phyloP scores from a whole-genome alignment of 2,329 filamentous ascomycete species.

The Fusarium duplospermum region DNA sequence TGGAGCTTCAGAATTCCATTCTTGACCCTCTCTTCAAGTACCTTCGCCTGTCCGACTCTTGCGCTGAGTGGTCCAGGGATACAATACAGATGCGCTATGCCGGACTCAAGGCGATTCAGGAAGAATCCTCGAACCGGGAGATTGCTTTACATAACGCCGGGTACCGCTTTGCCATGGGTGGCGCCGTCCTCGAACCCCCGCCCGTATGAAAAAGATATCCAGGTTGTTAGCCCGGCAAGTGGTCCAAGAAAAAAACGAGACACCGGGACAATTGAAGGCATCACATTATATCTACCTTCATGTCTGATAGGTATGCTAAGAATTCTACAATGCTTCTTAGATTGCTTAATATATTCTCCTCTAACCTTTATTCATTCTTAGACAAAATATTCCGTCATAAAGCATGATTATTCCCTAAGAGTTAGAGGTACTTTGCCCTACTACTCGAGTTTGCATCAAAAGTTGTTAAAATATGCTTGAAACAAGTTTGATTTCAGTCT shows the following conservation, averaged over 20 bases:
- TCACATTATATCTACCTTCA: too few species aligned
- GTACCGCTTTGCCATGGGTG: background rate
- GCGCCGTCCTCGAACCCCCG: background rate
- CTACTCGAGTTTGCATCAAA: background rate
- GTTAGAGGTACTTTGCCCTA: background rate
- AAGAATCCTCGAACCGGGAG: background rate
- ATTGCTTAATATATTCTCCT: too few species aligned
- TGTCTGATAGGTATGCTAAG: too few species aligned
- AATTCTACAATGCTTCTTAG: too few species aligned
- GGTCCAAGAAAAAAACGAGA: too few species aligned
- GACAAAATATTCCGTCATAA: too few species aligned
- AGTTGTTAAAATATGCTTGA: constrained; percentile 8
- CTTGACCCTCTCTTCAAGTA: constrained; percentile 32
- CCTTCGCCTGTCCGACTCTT: constrained; percentile 21
- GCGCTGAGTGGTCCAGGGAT: constrained; percentile 28
- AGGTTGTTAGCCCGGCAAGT: too few species aligned
- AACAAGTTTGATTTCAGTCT: constrained; percentile 29
- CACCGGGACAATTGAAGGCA: too few species aligned
- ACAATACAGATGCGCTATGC: constrained; percentile 31
- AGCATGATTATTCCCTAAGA: too few species aligned
- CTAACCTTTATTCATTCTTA: too few species aligned
- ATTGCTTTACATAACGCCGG: background rate
- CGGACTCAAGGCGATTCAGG: constrained; percentile 14
- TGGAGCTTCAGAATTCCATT: constrained; percentile 23
- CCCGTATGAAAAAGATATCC: too few species aligned